These are phyloP conservation scores for Aureobasidium pullulans DNA, from an alignment of 2,329 filamentous ascomycete genomes.

Conservation along the genomic window DNA sequence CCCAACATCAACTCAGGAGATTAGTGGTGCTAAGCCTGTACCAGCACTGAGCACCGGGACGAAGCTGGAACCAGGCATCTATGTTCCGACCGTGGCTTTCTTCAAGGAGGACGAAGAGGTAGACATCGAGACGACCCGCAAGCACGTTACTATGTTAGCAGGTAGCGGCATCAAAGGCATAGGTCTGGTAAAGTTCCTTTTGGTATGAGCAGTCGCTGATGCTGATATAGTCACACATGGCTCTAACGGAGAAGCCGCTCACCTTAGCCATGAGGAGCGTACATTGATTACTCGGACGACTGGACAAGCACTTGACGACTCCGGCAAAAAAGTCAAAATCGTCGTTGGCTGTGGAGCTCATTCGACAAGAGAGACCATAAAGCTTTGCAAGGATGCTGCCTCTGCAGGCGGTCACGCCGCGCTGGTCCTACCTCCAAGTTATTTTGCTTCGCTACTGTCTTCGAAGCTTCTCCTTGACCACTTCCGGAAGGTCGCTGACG, in stretches of 20 bases:
- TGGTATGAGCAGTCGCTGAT: not conserved
- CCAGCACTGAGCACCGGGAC: not conserved
- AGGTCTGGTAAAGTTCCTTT: conserved; percentile 23
- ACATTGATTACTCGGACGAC: conserved; percentile 61
- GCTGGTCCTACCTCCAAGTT: conserved; percentile 67
- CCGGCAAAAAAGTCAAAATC: conserved; percentile 58
- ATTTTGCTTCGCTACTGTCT: conserved; percentile 46
- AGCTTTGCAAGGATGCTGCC: conserved; percentile 61
- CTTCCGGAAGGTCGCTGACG: conserved; percentile 51
- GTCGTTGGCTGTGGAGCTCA: conserved; percentile 71
- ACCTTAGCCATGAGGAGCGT: conserved; percentile 64
- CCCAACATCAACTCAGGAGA: conserved; percentile 1
- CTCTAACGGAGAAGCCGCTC: conserved; percentile 76
- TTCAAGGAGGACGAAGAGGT: conserved; percentile 37
- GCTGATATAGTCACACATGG: conserved; percentile 55
- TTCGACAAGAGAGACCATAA: conserved; percentile 65
- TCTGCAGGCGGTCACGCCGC: conserved; percentile 66
- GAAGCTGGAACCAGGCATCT: conserved; percentile 21
- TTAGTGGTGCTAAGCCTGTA: not conserved
- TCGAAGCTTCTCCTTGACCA: conserved; percentile 8
- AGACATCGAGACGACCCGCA: conserved; percentile 33
- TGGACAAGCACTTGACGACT: conserved; percentile 59
- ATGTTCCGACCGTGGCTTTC: conserved; percentile 39
- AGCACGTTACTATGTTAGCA: conserved; percentile 60
- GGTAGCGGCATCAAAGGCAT: conserved; percentile 64